Percentiles rank a stretch among this genome's conserved stretches.
Conservation (phyloP, 2,329 filamentous ascomycete species). For the Ophiocordyceps sinensis region DNA sequence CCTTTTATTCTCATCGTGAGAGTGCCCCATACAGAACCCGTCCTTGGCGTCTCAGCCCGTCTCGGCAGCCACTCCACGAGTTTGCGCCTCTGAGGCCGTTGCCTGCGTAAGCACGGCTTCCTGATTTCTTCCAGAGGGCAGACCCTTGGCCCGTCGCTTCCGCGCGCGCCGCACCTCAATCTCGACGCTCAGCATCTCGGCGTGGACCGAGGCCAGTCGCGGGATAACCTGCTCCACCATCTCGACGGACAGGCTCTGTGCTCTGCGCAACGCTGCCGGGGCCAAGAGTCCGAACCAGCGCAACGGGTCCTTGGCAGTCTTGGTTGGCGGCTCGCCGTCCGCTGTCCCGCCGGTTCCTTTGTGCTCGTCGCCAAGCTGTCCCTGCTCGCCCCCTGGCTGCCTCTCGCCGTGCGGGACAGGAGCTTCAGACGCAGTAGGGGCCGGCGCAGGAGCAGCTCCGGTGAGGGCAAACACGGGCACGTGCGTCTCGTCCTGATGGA, state of each 20-base stretch:
- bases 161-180: slow-evolving; percentile 50
- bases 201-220: slow-evolving; percentile 38
- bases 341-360: not conserved
- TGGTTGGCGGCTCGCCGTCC: not conserved
- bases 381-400: not conserved
- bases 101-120: not conserved
- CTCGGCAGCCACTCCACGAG: not conserved
- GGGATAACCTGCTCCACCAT: slow-evolving; percentile 44
- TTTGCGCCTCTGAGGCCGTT: too few species aligned
- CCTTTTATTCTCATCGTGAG: not conserved
- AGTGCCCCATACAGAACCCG: not conserved
- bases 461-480: slow-evolving; percentile 8
- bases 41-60: not conserved
- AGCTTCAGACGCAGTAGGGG: not conserved
- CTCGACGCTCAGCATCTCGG: slow-evolving; percentile 50
- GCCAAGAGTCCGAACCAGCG: slow-evolving; percentile 42
- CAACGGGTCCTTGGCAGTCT: slow-evolving; percentile 26
- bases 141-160: slow-evolving; percentile 37
- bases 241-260: slow-evolving; percentile 43
- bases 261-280: slow-evolving; percentile 35
- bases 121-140: slow-evolving; percentile 15
- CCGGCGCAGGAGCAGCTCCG: not conserved
- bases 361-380: slow-evolving; percentile 1
- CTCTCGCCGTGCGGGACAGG: slow-evolving; percentile 1
- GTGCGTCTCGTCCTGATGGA: slow-evolving; percentile 6